These are phyloP conservation scores for Trametes polyzona DNA, from an alignment of 1,284 basidiomycete species.

Conservation along the genomic window DNA sequence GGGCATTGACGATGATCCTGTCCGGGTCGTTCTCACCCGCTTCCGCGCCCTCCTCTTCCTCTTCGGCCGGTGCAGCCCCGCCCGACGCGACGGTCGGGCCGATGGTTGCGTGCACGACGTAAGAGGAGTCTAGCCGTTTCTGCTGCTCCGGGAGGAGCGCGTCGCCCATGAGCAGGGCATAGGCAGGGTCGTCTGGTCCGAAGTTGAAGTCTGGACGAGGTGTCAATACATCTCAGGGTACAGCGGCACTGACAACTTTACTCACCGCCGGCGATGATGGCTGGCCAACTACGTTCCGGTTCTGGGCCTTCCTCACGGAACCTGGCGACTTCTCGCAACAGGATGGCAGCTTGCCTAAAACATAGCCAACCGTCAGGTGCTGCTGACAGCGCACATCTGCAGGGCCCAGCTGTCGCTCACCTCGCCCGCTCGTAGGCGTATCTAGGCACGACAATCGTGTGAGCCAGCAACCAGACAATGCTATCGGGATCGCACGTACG, in stretches of 20 bases:
- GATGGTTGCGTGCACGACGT: conserved; percentile 83
- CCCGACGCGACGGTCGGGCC: conserved; percentile 57
- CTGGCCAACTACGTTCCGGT: conserved; percentile 65
- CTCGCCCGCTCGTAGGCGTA: conserved; percentile 89
- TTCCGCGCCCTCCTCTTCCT: conserved; percentile 46
- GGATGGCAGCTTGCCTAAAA: conserved; percentile 66
- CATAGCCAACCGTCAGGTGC: background rate
- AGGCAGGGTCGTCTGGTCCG: conserved; percentile 82
- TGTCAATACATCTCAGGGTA: conserved; percentile 4
- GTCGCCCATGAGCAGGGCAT: conserved; percentile 77
- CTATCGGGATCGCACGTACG: conserved; percentile 46
- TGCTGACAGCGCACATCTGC: background rate
- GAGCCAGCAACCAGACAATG: background rate
- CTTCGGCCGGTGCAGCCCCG: conserved; percentile 37
- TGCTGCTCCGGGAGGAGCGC: conserved; percentile 58
- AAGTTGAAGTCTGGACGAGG: conserved; percentile 87
- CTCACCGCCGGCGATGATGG: conserved; percentile 83
- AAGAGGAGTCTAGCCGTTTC: conserved; percentile 61
- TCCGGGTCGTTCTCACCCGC: conserved; percentile 62
- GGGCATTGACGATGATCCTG: conserved; percentile 76
- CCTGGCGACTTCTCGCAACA: conserved; percentile 66
- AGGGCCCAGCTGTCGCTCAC: too few species aligned
- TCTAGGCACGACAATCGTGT: conserved; percentile 43
- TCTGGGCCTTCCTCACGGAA: conserved; percentile 56
- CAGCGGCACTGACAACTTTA: background rate